Conservation (phyloP, 306 rosid genomes). For the Cicer bijugum region DNA sequence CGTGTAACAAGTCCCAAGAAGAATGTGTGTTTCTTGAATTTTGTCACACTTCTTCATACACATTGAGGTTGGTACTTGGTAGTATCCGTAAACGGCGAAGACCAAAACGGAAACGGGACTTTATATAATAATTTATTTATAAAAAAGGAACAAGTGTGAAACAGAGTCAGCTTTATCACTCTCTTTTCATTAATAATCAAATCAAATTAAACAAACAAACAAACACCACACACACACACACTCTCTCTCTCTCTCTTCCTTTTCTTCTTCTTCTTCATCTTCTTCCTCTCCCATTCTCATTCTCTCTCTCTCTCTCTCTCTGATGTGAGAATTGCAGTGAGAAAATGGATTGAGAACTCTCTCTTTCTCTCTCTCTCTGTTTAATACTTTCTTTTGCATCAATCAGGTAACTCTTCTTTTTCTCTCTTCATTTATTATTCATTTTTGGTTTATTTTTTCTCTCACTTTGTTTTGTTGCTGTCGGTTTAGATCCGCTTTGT, state of each 20-base stretch:
- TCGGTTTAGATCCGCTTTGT: constrained; percentile 49
- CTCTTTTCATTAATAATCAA: constrained; percentile 12
- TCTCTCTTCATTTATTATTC: background rate
- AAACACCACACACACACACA: background rate
- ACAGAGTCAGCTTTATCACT: constrained; percentile 28
- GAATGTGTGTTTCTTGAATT: constrained; percentile 35
- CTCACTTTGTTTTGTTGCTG: constrained; percentile 38
- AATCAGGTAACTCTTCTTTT: constrained; percentile 32
- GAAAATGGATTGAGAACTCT: constrained; percentile 39
- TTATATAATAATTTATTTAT: background rate
- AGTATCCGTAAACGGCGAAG: constrained; percentile 30
- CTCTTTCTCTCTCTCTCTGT: background rate
- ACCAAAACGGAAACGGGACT: constrained; percentile 37
- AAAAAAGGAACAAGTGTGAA: background rate
- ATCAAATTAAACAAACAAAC: background rate
- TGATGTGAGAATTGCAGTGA: constrained; percentile 25
- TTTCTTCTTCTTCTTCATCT: constrained; percentile 7
- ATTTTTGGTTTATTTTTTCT: background rate
- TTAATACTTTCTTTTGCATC: constrained; percentile 28
- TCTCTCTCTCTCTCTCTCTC: constrained; percentile 34
- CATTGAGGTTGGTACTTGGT: constrained; percentile 19
- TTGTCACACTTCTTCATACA: background rate
- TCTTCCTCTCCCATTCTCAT: constrained; percentile 14
- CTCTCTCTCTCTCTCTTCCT: background rate
- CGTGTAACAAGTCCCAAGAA: constrained; percentile 35